Evolutionary conservation across 2,329 filamentous ascomycete genomes (phyloP), one percentile per base, ranked within the genome.

Genomic region (Pyricularia sp.): DNA sequence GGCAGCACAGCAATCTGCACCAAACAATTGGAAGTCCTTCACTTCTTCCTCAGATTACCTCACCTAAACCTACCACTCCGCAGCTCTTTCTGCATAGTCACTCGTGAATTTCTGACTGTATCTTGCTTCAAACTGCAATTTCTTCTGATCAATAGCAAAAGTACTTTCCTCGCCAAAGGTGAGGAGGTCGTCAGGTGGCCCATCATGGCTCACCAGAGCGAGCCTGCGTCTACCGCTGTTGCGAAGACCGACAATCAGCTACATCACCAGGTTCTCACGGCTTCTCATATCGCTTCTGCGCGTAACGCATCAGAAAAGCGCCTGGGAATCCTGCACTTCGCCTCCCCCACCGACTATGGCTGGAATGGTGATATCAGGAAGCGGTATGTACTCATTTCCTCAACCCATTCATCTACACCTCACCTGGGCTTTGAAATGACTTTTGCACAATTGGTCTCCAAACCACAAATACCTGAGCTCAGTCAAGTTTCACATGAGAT

Each of bases 321-420:
- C 30, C 73, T 83, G n/a, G 81, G 81, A 59, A 82, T 83, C 66
- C 71, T 78, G 20, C 76, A 82, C 70, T 79, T 77, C 70, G 78
- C 78, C 4, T 79, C 79, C 1, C 71, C 76, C 5, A 77, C 78
- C 66, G 77, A 80, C 68, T 79, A 78, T 70, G 75, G 77, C 69
- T 83, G 81, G 81, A 74, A 75, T 33, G 81, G 81, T 59, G 80
- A 82, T 65, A 77, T 79, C 67, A 79, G 81, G 69, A 82, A 81
- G 71, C 79, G 81, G 81, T 82, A 77, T 65, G 76, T 70, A n/a
- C 65, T 25, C 42, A 61, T 33, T 25, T 64, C 65, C 20, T 63
- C 58, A 14, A 26, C 68, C 58, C 42, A 61, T 20, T 61, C 20
- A 61, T 68, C 42, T 64, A 14, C 30, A 23, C n/a, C 23, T 17